phyloP scores from a whole-genome alignment of 495 filamentous ascomycete species.

The Filosporella fistucella region DNA sequence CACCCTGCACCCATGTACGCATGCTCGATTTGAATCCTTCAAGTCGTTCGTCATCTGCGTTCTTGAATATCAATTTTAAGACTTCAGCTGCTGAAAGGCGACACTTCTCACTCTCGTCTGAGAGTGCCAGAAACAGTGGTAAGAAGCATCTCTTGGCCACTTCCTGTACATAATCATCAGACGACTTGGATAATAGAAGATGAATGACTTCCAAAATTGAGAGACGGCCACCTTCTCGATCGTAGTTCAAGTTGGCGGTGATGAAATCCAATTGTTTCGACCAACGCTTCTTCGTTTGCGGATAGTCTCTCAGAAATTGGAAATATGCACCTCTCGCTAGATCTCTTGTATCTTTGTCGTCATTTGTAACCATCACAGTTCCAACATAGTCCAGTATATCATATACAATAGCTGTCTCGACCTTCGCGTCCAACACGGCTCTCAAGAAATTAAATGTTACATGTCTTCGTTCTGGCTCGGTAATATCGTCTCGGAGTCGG shows the following conservation, averaged over 20 bases:
- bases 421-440: constrained; percentile 75
- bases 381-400: constrained; percentile 84
- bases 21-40: constrained; percentile 64
- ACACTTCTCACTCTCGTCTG: constrained; percentile 84
- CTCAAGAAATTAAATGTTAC: constrained; percentile 90
- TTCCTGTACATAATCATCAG: constrained; percentile 75
- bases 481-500: constrained; percentile 81
- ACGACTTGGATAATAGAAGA: constrained; percentile 74
- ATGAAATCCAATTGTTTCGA: constrained; percentile 86
- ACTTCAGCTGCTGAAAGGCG: constrained; percentile 76
- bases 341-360: constrained; percentile 79
- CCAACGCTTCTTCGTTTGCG: constrained; percentile 82
- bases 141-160: constrained; percentile 78
- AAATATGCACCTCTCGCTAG: constrained; percentile 84
- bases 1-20: constrained; percentile 71
- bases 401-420: constrained; percentile 84
- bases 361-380: constrained; percentile 94
- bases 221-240: constrained; percentile 78
- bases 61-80: constrained; percentile 72
- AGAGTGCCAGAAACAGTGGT: constrained; percentile 79
- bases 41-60: constrained; percentile 68
- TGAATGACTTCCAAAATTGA: constrained; percentile 90
- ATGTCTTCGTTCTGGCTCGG: constrained; percentile 86
- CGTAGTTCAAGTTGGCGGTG: constrained; percentile 85
- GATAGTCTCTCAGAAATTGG: constrained; percentile 92